Evolutionary conservation across 306 rosid species (phyloP).

Genomic region (Erythrophleum fordii): DNA sequence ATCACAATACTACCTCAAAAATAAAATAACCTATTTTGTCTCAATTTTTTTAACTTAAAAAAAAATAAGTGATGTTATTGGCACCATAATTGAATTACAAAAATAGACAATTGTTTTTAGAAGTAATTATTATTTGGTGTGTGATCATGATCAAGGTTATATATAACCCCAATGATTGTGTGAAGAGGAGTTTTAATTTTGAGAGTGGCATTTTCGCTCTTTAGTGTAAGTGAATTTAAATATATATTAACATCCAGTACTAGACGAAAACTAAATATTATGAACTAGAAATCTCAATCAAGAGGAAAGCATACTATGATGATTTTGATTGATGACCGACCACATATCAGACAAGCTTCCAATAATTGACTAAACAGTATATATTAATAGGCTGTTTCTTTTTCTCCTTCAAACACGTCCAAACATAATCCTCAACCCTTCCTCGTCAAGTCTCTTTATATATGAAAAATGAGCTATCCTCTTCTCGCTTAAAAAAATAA

Average conservation of each 20-base stretch:
- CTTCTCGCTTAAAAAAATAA: too few species aligned
- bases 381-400: not conserved
- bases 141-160: too few species aligned
- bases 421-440: conserved; percentile 31
- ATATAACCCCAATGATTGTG: not conserved
- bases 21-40: not conserved
- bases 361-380: conserved; percentile 38
- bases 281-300: not conserved
- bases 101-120: not conserved
- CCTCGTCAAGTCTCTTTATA: conserved; percentile 36
- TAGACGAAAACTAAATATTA: not conserved
- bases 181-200: not conserved
- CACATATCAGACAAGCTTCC: conserved; percentile 31
- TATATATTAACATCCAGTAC: not conserved
- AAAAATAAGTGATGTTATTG: too few species aligned
- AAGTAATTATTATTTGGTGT: not conserved
- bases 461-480: conserved; percentile 1
- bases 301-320: not conserved
- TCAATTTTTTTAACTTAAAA: too few species aligned
- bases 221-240: too few species aligned
- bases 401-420: conserved; percentile 45
- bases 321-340: conserved; percentile 41
- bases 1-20: too few species aligned
- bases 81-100: not conserved
- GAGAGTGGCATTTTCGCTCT: too few species aligned